phyloP scores from a whole-genome alignment of 768 basidiomycete species.

The Kwoniella mangroviensis region DNA sequence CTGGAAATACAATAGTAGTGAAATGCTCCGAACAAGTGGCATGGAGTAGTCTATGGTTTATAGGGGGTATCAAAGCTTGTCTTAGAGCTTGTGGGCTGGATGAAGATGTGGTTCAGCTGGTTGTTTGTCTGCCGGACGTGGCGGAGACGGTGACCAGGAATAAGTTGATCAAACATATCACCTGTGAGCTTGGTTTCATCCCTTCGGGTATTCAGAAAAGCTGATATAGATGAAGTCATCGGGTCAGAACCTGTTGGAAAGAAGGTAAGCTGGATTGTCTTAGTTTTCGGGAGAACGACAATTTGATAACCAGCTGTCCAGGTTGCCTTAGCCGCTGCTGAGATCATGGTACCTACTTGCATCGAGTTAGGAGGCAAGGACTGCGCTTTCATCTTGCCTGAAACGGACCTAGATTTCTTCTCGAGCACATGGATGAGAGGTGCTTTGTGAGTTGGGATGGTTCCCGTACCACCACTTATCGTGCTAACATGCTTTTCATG shows the following conservation, averaged over 20 bases:
- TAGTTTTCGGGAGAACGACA: background rate
- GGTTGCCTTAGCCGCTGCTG: conserved; percentile 80
- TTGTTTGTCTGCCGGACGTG: conserved; percentile 85
- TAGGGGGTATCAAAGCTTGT: conserved; percentile 75
- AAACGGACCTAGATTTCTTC: conserved; percentile 80
- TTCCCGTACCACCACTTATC: no score
- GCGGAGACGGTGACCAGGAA: conserved; percentile 76
- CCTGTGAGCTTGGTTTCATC: conserved; percentile 57
- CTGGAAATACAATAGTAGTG: conserved; percentile 85
- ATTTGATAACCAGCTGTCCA: conserved; percentile 4
- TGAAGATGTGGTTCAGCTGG: conserved; percentile 84
- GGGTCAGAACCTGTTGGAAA: conserved; percentile 56
- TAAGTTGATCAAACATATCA: conserved; percentile 88
- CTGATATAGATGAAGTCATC: conserved; percentile 49
- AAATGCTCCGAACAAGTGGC: conserved; percentile 74
- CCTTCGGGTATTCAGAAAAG: background rate
- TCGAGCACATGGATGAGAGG: conserved; percentile 85
- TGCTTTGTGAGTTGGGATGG: conserved; percentile 70
- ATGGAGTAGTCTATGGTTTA: conserved; percentile 79
- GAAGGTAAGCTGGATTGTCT: conserved; percentile 58
- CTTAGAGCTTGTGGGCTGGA: conserved; percentile 81
- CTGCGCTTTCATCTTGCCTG: conserved; percentile 84
- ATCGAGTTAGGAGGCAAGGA: conserved; percentile 98
- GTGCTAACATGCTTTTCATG: background rate
- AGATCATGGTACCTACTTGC: conserved; percentile 85